A percentile compares a stretch with the other conserved stretches of the same genome.
phyloP scores from a whole-genome alignment of 495 filamentous ascomycete genomes.

The Massariosphaeria phaeospora region DNA sequence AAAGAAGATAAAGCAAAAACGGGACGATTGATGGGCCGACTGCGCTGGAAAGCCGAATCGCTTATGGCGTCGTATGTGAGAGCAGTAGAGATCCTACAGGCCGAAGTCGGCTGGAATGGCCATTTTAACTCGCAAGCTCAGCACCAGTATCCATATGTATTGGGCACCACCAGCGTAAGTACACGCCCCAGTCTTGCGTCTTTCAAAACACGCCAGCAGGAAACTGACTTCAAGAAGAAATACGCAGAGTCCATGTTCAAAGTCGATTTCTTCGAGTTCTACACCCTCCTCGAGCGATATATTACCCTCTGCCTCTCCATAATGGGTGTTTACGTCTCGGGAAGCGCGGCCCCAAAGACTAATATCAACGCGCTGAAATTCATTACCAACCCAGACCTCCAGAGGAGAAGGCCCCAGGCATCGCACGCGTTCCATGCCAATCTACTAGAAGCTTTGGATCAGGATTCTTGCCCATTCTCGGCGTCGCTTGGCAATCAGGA shows the following conservation, averaged over 20 bases:
- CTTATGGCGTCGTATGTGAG: constrained; percentile 17
- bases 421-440: constrained; percentile 60
- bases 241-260: constrained; percentile 53
- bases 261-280: constrained; percentile 66
- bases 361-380: constrained; percentile 17
- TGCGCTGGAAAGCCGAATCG: constrained; percentile 29
- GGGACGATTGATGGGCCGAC: constrained; percentile 13
- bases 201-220: neutral
- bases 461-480: constrained; percentile 48
- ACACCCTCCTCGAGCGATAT: constrained; percentile 60
- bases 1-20: constrained; percentile 27
- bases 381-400: constrained; percentile 14
- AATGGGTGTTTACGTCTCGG: constrained; percentile 47
- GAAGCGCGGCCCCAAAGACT: neutral
- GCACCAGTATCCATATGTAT: constrained; percentile 6
- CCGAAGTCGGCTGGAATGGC: neutral
- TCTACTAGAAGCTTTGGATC: constrained; percentile 53
- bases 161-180: constrained; percentile 7
- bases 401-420: neutral
- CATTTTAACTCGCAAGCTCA: neutral
- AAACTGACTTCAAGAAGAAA: constrained; percentile 8
- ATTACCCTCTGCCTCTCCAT: constrained; percentile 57
- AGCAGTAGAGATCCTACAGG: constrained; percentile 18
- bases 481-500: constrained; percentile 47
- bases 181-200: neutral